Percentiles rank a stretch among this genome's conserved stretches.
Evolutionary conservation across 768 basidiomycete species (phyloP).

Genomic region (Galerina marginata): DNA sequence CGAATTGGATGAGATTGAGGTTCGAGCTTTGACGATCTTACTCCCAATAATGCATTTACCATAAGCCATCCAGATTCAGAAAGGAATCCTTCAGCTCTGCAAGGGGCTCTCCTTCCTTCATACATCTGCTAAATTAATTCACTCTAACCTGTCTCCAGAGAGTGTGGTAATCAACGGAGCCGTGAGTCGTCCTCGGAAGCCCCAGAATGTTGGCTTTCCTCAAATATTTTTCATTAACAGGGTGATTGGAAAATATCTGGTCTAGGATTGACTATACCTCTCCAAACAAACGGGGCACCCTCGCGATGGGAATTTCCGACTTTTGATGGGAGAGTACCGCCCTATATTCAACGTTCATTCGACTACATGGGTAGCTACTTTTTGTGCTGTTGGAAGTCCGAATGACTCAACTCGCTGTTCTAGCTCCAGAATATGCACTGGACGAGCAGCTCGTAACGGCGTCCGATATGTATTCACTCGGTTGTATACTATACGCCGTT

Average conservation of each 20-base stretch:
- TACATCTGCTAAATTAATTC: conserved; percentile 88
- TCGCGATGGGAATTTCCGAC: conserved; percentile 92
- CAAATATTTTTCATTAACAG: conserved; percentile 41
- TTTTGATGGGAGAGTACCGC: conserved; percentile 79
- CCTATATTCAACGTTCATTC: conserved; percentile 88
- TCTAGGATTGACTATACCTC: conserved; percentile 83
- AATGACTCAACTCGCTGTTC: background rate
- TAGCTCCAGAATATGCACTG: conserved; percentile 93
- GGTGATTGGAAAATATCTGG: conserved; percentile 99
- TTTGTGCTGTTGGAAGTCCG: background rate
- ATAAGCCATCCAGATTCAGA: conserved; percentile 74
- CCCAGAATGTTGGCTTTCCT: background rate
- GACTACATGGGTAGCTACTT: conserved; percentile 84
- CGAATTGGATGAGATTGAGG: conserved; percentile 97
- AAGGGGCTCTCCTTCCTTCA: conserved; percentile 92
- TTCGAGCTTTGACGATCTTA: conserved; percentile 36
- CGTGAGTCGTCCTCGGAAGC: conserved; percentile 50
- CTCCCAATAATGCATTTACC: conserved; percentile 7
- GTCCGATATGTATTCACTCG: conserved; percentile 93
- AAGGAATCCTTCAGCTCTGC: conserved; percentile 92
- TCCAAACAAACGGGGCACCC: conserved; percentile 71
- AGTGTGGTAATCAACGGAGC: conserved; percentile 88
- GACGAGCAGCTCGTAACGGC: conserved; percentile 87
- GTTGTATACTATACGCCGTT: conserved; percentile 89
- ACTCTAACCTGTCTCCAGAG: conserved; percentile 88